A percentile compares a stretch with the other conserved stretches of the same genome.
Evolutionary conservation across 208 protist genomes (phyloP).

Genomic region (Wallacemonas collosoma): DNA sequence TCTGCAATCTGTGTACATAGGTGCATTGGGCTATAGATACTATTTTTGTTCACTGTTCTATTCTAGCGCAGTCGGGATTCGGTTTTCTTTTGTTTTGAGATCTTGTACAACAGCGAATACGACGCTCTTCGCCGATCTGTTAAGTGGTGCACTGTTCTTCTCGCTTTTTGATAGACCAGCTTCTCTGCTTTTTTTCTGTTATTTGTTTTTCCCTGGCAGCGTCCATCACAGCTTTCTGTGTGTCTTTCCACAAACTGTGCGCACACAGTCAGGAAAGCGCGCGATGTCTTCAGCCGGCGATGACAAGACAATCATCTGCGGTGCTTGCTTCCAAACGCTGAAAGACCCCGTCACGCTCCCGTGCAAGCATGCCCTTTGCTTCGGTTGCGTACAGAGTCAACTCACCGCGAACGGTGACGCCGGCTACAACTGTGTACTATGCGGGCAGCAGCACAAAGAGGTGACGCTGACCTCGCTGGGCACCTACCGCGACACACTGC

Average conservation of each 20-base stretch:
- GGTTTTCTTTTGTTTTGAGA: too few species aligned
- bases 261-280: neutral
- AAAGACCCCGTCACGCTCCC: constrained; percentile 50
- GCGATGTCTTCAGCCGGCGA: constrained; percentile 12
- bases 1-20: too few species aligned
- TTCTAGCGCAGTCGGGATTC: too few species aligned
- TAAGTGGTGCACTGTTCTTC: too few species aligned
- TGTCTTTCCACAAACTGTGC: too few species aligned
- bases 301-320: constrained; percentile 57
- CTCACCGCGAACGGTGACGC: constrained; percentile 36
- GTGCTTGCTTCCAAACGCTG: constrained; percentile 75
- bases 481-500: constrained; percentile 37
- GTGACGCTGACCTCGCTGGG: constrained; percentile 35
- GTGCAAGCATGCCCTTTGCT: constrained; percentile 68
- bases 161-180: neutral
- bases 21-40: too few species aligned
- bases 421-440: constrained; percentile 63
- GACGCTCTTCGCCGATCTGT: too few species aligned
- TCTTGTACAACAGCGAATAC: too few species aligned
- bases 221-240: neutral
- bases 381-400: constrained; percentile 45
- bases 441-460: constrained; percentile 35
- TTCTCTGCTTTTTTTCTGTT: constrained; percentile 6
- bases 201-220: neutral
- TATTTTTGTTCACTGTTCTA: too few species aligned